Conservation (phyloP, 345 rosid genomes). For the Sonneratia alba region DNA sequence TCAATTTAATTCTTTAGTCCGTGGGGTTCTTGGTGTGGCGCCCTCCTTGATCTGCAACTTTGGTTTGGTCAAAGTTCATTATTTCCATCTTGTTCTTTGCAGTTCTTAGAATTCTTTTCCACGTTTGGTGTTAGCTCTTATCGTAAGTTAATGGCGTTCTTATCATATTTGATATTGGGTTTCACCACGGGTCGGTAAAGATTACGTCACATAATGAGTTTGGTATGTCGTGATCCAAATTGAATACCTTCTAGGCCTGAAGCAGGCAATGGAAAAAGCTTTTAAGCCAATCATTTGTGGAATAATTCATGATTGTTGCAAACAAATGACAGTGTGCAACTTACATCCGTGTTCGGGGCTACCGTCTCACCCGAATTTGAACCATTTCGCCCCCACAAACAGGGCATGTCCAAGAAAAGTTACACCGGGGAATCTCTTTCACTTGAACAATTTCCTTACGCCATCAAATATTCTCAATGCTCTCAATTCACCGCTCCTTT, state of each 20-base stretch:
- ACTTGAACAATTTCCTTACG: conserved; percentile 58
- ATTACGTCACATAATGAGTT: too few species aligned
- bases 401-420: neutral
- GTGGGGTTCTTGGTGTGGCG: too few species aligned
- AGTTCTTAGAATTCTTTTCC: too few species aligned
- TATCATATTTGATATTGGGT: too few species aligned
- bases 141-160: too few species aligned
- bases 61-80: too few species aligned
- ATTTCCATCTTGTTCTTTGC: too few species aligned
- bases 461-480: conserved; percentile 64
- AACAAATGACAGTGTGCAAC: neutral
- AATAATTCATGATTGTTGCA: neutral
- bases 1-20: too few species aligned
- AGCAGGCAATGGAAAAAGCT: neutral
- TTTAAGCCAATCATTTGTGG: neutral
- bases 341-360: neutral
- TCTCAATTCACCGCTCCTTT: conserved; percentile 78
- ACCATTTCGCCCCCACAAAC: neutral
- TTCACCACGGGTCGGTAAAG: too few species aligned
- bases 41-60: too few species aligned
- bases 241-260: neutral
- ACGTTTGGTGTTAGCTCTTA: too few species aligned
- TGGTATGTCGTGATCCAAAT: neutral
- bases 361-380: neutral
- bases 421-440: conserved; percentile 7